These are phyloP conservation scores for Poa annua DNA, from an alignment of 176 grass and related monocot species.

Conservation along the genomic window DNA sequence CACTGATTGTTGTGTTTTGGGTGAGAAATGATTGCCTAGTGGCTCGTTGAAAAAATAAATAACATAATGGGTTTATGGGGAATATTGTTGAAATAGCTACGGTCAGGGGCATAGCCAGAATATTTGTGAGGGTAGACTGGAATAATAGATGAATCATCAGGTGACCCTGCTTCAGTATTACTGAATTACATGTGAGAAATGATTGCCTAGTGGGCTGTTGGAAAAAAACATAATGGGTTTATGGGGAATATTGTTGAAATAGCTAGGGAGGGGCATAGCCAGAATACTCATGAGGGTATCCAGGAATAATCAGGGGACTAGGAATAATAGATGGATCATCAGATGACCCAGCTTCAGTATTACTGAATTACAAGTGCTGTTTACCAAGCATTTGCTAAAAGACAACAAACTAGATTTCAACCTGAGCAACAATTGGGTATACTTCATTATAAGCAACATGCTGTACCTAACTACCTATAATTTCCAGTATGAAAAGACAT, in stretches of 20 bases:
- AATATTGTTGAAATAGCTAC: constrained; percentile 6
- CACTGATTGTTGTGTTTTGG: neutral
- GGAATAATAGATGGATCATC: constrained; percentile 28
- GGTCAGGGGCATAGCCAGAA: neutral
- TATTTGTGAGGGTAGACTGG: neutral
- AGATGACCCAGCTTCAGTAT: neutral
- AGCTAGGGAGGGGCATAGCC: neutral
- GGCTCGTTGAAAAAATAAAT: neutral
- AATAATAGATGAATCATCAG: constrained; percentile 20
- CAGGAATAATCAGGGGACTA: neutral
- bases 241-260: neutral
- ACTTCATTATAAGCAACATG: constrained; percentile 22
- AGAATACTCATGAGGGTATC: constrained; percentile 8
- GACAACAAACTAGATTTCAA: constrained; percentile 3
- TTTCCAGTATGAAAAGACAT: constrained; percentile 3
- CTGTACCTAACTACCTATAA: constrained; percentile 1
- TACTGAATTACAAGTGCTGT: neutral
- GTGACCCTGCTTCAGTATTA: neutral
- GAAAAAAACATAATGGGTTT: neutral
- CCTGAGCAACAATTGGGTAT: neutral
- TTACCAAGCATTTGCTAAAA: constrained; percentile 4
- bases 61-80: neutral
- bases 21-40: constrained; percentile 20
- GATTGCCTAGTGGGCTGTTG: neutral
- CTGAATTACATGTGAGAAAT: too few species aligned